A percentile compares a stretch with the other conserved stretches of the same genome.
Conservation (phyloP, 805 yeast genomes). For the Tetrapisispora namnaoensis region DNA sequence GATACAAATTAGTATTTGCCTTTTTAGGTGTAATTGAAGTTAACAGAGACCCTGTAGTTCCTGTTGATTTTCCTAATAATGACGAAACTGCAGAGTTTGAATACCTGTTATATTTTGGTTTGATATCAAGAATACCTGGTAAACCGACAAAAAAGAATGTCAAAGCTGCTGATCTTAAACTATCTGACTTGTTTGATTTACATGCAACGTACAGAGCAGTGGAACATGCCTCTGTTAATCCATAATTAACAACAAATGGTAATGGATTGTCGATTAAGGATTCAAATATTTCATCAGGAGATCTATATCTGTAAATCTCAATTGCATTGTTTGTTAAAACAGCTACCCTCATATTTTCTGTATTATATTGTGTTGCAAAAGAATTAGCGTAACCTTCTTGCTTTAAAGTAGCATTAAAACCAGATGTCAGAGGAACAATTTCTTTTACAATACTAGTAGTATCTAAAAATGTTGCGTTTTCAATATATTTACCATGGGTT, state of each 20-base stretch:
- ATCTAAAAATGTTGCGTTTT: slow-evolving; percentile 69
- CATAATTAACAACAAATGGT: slow-evolving; percentile 67
- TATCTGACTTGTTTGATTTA: slow-evolving; percentile 52
- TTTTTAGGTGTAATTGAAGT: slow-evolving; percentile 5
- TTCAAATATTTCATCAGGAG: slow-evolving; percentile 71
- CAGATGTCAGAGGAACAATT: slow-evolving; percentile 58
- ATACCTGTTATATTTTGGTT: slow-evolving; percentile 32
- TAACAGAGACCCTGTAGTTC: slow-evolving; percentile 11
- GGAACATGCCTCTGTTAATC: slow-evolving; percentile 83
- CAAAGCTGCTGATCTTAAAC: slow-evolving; percentile 35
- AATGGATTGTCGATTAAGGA: slow-evolving; percentile 59
- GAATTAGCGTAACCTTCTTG: slow-evolving; percentile 81
- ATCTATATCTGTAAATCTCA: slow-evolving; percentile 63
- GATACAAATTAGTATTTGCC: background rate
- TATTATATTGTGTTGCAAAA: slow-evolving; percentile 75
- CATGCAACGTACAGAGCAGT: slow-evolving; percentile 79
- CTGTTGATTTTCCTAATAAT: slow-evolving; percentile 17
- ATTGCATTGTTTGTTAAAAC: slow-evolving; percentile 74
- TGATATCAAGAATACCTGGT: slow-evolving; percentile 35
- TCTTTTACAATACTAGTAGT: slow-evolving; percentile 57
- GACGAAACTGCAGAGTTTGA: slow-evolving; percentile 23
- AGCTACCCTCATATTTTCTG: slow-evolving; percentile 61
- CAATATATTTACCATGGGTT: slow-evolving; percentile 59
- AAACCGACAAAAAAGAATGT: slow-evolving; percentile 36
- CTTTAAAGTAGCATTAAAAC: slow-evolving; percentile 59